A percentile compares a stretch with the other conserved stretches of the same genome.
These are phyloP conservation scores for Tuber microsphaerosporum DNA, from an alignment of 495 filamentous ascomycete species.

Conservation along the genomic window DNA sequence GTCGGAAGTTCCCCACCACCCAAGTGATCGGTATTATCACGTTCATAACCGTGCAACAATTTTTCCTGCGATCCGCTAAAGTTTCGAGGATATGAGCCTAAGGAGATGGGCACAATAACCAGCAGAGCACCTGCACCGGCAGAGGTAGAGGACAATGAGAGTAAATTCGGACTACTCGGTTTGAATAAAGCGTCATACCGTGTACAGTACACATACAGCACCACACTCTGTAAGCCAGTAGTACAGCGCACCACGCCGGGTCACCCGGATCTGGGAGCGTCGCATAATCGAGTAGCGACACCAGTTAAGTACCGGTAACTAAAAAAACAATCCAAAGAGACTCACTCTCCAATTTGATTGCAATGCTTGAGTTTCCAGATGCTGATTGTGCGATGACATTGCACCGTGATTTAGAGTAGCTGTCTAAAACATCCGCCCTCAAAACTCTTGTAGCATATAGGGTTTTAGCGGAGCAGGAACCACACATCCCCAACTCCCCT, in stretches of 20 bases:
- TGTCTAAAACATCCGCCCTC: not conserved
- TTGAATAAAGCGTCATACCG: not conserved
- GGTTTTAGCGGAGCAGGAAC: not conserved
- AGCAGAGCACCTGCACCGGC: not conserved
- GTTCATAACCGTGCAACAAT: not conserved
- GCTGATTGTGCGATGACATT: not conserved
- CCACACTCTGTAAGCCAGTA: not conserved
- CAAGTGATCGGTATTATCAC: not conserved
- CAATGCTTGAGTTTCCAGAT: not conserved
- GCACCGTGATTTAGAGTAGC: not conserved
- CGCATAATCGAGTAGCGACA: not conserved
- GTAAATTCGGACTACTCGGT: not conserved
- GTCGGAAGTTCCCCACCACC: not conserved
- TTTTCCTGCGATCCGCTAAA: not conserved
- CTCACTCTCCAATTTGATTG: not conserved
- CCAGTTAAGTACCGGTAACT: not conserved
- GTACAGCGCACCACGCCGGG: not conserved
- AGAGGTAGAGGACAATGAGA: not conserved
- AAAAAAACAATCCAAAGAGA: not conserved
- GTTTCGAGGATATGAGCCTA: not conserved
- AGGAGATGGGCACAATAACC: not conserved
- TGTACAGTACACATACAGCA: not conserved
- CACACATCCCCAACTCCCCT: not conserved
- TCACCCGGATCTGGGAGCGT: not conserved
- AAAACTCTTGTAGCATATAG: not conserved